phyloP scores from a whole-genome alignment of 768 basidiomycete genomes.

The Cystobasidium ongulense region DNA sequence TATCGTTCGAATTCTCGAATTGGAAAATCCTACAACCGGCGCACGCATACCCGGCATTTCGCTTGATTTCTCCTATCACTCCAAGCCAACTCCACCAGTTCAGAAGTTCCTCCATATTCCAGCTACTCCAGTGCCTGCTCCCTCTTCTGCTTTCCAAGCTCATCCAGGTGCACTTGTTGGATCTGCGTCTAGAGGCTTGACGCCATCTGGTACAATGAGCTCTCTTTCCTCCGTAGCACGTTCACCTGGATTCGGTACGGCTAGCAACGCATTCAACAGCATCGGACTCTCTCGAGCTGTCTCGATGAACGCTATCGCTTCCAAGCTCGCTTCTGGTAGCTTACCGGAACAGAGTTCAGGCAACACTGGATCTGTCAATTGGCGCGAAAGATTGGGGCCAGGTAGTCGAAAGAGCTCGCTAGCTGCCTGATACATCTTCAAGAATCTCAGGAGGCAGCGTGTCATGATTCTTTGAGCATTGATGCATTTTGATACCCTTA shows the following conservation, averaged over 20 bases:
- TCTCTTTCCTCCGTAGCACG: background rate
- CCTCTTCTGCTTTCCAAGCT: background rate
- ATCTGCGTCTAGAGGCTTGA: background rate
- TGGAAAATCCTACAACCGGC: slow-evolving; percentile 85
- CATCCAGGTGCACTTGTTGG: background rate
- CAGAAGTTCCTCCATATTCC: slow-evolving; percentile 60
- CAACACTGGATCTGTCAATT: background rate
- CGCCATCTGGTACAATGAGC: background rate
- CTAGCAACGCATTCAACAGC: background rate
- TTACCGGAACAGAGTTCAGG: background rate
- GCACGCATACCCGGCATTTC: slow-evolving; percentile 15
- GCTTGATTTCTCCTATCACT: slow-evolving; percentile 53
- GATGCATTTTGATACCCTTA: too few species aligned
- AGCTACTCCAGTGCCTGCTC: background rate
- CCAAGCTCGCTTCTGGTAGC: background rate
- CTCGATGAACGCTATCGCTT: background rate
- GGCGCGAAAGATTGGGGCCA: background rate
- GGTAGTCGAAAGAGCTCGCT: background rate
- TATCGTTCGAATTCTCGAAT: slow-evolving; percentile 69
- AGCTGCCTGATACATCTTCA: background rate
- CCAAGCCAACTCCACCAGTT: slow-evolving; percentile 70
- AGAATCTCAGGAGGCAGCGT: too few species aligned
- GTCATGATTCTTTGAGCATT: too few species aligned
- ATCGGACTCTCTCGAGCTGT: background rate
- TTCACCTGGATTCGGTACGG: background rate